Evolutionary conservation across 2,329 filamentous ascomycete genomes (phyloP), one percentile per base, ranked within the genome.

Genomic region (Magnaporthiopsis rhizophila): DNA sequence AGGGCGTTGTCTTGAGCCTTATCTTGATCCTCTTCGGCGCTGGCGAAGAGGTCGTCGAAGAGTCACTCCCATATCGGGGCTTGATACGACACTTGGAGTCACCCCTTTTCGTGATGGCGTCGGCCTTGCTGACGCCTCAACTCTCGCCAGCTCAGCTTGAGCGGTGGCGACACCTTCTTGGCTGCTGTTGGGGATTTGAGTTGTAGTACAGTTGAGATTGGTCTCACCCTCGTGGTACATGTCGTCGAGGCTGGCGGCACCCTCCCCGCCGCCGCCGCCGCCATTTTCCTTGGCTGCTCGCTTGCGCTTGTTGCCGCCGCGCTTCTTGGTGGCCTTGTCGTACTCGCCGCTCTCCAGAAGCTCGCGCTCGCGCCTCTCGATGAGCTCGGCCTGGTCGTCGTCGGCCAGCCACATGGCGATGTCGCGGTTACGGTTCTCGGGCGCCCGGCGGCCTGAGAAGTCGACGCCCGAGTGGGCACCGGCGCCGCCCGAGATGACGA

Each of bases 341-440:
- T 80, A 77, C 72, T 86, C 86, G 67, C 90, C 90, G 67, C 85
- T 88, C 74, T 91, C 90, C 58, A 91, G 81, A 8, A 96, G 80
- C 75, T 97, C 92, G 69, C 91, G 92, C 78, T 97, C 95, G 70
- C 93, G 92, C 68, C 89, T 87, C 78, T 97, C 94, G 72, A 99
- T 94, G 75, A 95, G 84, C 72, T 95, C 94, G 1, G 92, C 95
- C 74, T 98, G 92, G 65, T 98, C 94, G 69, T 98, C 95, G 73
- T 99, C 95, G 24, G 94, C 94, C 68, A 99, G 87, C 95, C 95
- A 98, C 89, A 98, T 90, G 59, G 95, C 95, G 77, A 98, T 98
- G 73, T 99, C 95, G 78, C 96, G 96, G 74, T 96, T 97, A 67
- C 93, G 87, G 77, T 96, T 97, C 80, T 97, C 94, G 6, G 89